Evolutionary conservation across 805 yeast genomes (phyloP).

Genomic region (Starmerella stigmatis): DNA sequence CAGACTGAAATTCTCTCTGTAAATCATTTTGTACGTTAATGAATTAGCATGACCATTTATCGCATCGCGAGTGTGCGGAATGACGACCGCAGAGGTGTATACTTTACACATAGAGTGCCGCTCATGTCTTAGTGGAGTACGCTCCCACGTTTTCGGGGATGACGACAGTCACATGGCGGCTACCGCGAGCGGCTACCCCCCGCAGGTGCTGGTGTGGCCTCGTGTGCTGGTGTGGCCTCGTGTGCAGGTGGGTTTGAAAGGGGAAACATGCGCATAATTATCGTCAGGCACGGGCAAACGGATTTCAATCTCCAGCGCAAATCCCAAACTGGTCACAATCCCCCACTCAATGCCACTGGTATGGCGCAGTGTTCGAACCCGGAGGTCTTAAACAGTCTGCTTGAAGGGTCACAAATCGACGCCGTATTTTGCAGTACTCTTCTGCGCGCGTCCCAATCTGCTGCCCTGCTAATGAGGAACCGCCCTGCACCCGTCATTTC

Average conservation of each 20-base stretch:
- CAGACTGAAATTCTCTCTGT: background rate
- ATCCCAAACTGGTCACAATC: conserved; percentile 3
- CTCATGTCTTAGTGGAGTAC: too few species aligned
- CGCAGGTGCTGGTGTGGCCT: too few species aligned
- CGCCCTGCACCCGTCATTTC: conserved; percentile 1
- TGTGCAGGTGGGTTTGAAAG: too few species aligned
- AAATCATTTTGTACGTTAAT: conserved; percentile 1
- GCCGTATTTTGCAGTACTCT: conserved; percentile 9
- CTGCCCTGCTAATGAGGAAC: background rate
- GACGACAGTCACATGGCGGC: too few species aligned
- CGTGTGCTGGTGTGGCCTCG: too few species aligned
- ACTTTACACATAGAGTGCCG: too few species aligned
- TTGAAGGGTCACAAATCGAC: background rate
- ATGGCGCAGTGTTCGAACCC: background rate
- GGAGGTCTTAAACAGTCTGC: background rate
- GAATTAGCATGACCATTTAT: too few species aligned
- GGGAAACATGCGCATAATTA: conserved; percentile 7
- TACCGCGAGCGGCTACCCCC: too few species aligned
- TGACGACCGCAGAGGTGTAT: too few species aligned
- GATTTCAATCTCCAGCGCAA: background rate
- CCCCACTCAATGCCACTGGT: conserved; percentile 11
- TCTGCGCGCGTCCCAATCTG: conserved; percentile 3
- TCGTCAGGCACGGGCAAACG: conserved; percentile 13
- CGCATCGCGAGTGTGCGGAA: too few species aligned
- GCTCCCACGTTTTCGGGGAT: too few species aligned